Evolutionary conservation across 1,139 yeast species (phyloP).

Genomic region (Geotrichum macrosporum): DNA sequence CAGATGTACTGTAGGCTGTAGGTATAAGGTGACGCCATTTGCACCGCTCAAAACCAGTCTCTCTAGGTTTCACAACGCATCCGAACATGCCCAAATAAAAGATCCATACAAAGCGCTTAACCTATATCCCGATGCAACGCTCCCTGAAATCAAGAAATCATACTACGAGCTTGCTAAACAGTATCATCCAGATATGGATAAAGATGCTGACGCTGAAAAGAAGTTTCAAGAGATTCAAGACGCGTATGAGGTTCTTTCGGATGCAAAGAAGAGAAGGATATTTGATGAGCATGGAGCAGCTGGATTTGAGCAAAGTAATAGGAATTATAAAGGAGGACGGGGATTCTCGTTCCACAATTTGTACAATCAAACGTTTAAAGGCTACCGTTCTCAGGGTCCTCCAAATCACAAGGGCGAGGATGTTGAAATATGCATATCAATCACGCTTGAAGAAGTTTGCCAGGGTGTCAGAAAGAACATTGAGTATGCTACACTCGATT

Average conservation of each 20-base stretch:
- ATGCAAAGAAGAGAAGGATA: conserved; percentile 79
- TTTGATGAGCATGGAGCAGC: conserved; percentile 88
- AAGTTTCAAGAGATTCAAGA: conserved; percentile 90
- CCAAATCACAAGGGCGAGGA: conserved; percentile 87
- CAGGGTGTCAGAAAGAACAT: conserved; percentile 67
- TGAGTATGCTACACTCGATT: conserved; percentile 68
- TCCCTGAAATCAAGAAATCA: conserved; percentile 85
- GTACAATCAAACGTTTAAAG: conserved; percentile 59
- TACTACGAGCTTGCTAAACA: conserved; percentile 90
- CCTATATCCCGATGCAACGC: conserved; percentile 62
- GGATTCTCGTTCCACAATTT: conserved; percentile 77
- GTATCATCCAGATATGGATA: conserved; percentile 94
- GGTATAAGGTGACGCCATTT: too few species aligned
- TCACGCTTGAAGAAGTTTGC: conserved; percentile 81
- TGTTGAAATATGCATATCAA: conserved; percentile 69
- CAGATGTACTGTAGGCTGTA: too few species aligned
- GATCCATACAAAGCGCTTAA: conserved; percentile 89
- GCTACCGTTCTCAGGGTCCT: conserved; percentile 39
- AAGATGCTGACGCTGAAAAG: conserved; percentile 80
- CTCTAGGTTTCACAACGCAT: too few species aligned
- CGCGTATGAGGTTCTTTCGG: conserved; percentile 86
- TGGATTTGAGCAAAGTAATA: conserved; percentile 65
- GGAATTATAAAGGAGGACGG: too few species aligned
- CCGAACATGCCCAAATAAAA: too few species aligned
- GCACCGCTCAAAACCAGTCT: too few species aligned